Evolutionary conservation across 225 moss, liverwort and hornwort genomes (phyloP).

Genomic region (Marchantia paleacea): DNA sequence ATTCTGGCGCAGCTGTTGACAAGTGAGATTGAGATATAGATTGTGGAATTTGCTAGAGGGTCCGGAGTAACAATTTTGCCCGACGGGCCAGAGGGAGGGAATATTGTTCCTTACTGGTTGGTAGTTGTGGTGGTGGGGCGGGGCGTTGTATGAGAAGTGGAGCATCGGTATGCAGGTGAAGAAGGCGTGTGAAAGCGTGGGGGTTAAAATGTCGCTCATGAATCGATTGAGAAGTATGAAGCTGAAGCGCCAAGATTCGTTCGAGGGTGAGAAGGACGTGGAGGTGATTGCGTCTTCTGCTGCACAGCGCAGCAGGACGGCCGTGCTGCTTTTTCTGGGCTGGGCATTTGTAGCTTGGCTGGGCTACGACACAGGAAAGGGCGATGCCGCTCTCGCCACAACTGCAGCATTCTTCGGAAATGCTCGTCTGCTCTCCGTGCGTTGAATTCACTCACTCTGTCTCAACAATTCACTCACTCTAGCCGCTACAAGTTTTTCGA

Average conservation of each 20-base stretch:
- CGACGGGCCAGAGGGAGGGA: too few species aligned
- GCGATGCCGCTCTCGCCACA: slow-evolving; percentile 12
- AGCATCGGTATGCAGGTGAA: background rate
- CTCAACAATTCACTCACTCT: too few species aligned
- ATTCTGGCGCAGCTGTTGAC: too few species aligned
- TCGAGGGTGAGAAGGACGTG: background rate
- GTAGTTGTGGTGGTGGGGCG: background rate
- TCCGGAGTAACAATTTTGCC: too few species aligned
- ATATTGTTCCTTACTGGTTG: background rate
- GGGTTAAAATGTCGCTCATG: background rate
- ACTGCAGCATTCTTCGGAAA: slow-evolving; percentile 48
- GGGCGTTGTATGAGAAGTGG: background rate
- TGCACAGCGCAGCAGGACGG: background rate
- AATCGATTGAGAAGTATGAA: slow-evolving; percentile 3
- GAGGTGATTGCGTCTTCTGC: background rate
- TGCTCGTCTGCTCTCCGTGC: slow-evolving; percentile 53
- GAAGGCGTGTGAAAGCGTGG: background rate
- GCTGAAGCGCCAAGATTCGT: background rate
- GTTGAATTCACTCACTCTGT: background rate
- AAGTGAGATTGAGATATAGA: too few species aligned
- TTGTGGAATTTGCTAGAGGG: too few species aligned
- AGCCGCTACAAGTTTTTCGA: too few species aligned
- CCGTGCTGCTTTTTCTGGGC: background rate
- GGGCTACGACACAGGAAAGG: background rate
- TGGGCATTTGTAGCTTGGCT: background rate